Conservation (phyloP, 2,329 filamentous ascomycete genomes). For the Botryotinia calthae region DNA sequence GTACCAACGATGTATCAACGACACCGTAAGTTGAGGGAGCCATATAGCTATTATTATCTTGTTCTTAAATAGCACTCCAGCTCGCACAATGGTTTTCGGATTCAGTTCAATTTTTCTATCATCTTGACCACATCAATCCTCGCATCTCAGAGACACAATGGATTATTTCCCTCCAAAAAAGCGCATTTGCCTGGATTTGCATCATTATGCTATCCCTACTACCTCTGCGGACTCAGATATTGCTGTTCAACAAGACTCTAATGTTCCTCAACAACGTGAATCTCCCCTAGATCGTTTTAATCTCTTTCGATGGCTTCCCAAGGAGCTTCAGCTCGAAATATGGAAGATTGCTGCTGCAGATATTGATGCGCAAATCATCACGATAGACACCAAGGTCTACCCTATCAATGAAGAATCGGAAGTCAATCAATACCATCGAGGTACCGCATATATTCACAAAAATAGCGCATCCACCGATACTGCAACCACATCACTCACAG, state of each 20-base stretch:
- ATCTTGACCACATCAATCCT: neutral
- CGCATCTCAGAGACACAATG: neutral
- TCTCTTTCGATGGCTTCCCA: neutral
- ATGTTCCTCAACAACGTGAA: neutral
- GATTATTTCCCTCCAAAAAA: neutral
- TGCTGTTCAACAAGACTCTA: neutral
- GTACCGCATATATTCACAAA: neutral
- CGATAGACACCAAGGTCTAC: neutral
- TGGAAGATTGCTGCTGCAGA: neutral
- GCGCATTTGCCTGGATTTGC: neutral
- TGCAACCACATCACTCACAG: neutral
- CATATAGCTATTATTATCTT: neutral
- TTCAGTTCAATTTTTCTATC: neutral
- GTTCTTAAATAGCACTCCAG: neutral
- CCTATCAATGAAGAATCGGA: neutral
- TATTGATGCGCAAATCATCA: constrained; percentile 1
- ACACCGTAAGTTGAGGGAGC: neutral
- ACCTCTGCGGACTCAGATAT: neutral
- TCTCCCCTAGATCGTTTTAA: neutral
- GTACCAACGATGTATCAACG: neutral
- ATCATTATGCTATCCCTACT: neutral
- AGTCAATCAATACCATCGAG: neutral
- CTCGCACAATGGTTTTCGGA: neutral
- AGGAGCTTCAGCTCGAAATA: constrained; percentile 2
- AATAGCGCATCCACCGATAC: neutral